These are phyloP conservation scores for Termitomyces sp. DNA, from an alignment of 768 basidiomycete species.

Conservation along the genomic window DNA sequence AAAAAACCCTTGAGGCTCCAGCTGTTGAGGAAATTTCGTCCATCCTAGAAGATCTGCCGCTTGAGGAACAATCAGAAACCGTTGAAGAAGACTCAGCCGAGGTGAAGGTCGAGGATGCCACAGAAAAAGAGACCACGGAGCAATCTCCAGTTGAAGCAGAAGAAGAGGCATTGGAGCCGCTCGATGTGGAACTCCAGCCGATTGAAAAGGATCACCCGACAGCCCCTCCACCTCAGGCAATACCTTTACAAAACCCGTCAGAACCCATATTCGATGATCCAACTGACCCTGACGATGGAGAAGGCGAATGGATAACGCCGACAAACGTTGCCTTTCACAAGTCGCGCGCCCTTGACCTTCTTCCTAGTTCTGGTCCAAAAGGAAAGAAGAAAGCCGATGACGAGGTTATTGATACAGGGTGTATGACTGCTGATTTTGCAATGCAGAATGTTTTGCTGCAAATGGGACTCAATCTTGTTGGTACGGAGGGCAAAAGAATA, in stretches of 20 bases:
- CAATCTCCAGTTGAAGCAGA: slow-evolving; percentile 15
- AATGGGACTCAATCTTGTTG: slow-evolving; percentile 87
- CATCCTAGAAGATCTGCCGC: slow-evolving; percentile 9
- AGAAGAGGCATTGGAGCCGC: slow-evolving; percentile 28
- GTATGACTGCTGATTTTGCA: slow-evolving; percentile 98
- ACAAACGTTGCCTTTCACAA: slow-evolving; percentile 82
- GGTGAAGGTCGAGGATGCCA: background rate
- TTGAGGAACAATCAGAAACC: slow-evolving; percentile 12
- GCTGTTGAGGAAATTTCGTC: slow-evolving; percentile 11
- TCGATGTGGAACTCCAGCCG: slow-evolving; percentile 41
- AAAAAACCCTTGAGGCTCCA: slow-evolving; percentile 1
- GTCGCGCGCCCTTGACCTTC: slow-evolving; percentile 77
- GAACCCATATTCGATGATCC: slow-evolving; percentile 66
- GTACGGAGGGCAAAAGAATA: slow-evolving; percentile 87
- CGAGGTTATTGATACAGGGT: slow-evolving; percentile 60
- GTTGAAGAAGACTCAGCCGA: slow-evolving; percentile 5
- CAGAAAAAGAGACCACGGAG: slow-evolving; percentile 11
- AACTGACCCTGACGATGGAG: slow-evolving; percentile 73
- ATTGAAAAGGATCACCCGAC: slow-evolving; percentile 19
- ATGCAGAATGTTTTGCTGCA: slow-evolving; percentile 98
- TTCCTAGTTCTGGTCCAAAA: slow-evolving; percentile 48
- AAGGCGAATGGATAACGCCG: slow-evolving; percentile 97
- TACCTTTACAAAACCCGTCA: slow-evolving; percentile 8
- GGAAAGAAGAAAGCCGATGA: slow-evolving; percentile 31
- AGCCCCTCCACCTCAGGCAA: slow-evolving; percentile 2